Evolutionary conservation across 345 rosid species (phyloP).

Genomic region (Salix arbutifolia): DNA sequence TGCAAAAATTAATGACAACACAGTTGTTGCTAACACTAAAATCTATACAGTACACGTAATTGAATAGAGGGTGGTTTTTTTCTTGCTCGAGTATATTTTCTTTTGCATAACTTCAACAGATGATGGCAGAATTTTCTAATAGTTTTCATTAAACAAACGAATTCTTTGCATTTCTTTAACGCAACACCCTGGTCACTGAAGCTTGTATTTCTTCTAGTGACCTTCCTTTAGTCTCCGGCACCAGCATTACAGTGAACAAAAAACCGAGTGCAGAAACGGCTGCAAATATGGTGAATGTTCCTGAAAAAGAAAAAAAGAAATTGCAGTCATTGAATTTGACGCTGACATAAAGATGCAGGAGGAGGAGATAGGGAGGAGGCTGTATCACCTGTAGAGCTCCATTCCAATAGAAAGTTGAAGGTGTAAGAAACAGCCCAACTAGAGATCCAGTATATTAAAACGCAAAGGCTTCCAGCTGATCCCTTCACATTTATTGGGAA

Average conservation of each 20-base stretch:
- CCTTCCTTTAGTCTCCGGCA: slow-evolving; percentile 18
- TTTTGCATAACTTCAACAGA: no score
- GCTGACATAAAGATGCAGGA: neutral
- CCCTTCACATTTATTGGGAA: slow-evolving; percentile 51
- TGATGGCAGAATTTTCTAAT: no score
- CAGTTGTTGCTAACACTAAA: no score
- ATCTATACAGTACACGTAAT: no score
- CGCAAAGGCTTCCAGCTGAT: slow-evolving; percentile 42
- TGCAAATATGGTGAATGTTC: no score
- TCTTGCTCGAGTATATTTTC: no score
- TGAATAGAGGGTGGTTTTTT: no score
- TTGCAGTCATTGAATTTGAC: neutral
- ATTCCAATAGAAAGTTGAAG: slow-evolving; percentile 37
- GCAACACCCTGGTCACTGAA: neutral
- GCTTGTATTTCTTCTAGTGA: slow-evolving; percentile 14
- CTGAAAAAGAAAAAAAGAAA: no score
- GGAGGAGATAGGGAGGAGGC: neutral
- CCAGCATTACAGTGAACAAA: slow-evolving; percentile 5
- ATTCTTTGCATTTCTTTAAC: no score
- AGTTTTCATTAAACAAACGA: no score
- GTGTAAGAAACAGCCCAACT: slow-evolving; percentile 41
- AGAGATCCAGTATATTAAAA: slow-evolving; percentile 35
- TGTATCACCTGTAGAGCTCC: slow-evolving; percentile 35
- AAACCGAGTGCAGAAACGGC: neutral
- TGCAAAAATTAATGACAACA: no score